Evolutionary conservation across 768 basidiomycete genomes (phyloP), one percentile per base, ranked within the genome.

Genomic region (Pluteus cervinus): DNA sequence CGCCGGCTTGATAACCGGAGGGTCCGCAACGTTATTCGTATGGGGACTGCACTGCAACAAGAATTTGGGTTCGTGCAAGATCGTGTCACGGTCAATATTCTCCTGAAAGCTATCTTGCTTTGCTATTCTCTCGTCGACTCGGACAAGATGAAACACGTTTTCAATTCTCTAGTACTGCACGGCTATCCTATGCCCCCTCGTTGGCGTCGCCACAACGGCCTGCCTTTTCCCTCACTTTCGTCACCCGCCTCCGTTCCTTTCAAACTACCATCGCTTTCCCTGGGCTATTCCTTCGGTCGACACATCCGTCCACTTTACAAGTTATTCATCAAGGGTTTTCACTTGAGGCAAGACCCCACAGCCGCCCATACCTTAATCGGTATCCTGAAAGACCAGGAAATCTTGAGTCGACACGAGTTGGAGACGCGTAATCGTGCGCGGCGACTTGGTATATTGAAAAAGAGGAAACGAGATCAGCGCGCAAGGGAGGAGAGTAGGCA

Each of bases 291-390:
- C 3, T 81, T 78, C 37, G 61, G 65, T 40, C 65, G 60, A 39
- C 81, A 86, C 51, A 66, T 76, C n/a, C 61, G 65, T 40, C 86
- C 86, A 28, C 50, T 88, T 56, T 81, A 80, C 55, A 80, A 69
- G 62, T 78, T 78, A 75, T 79, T 88, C 56, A 73, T 83, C 49
- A 76, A 71, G 48, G 77, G 75, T 10, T 70, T 87, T 44, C 69
- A 75, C 52, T 35, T 63, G 28, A 59, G 76, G 20, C 68, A 68
- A 15, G 85, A 89, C 52, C 43, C 51, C 5, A 54, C 53, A 8
- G 76, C 75, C 26, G 81, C 77, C 17, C 61, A 66, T 50, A 64
- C 44, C 29, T 67, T 83, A 15, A 47, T 79, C 16, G 72, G 66
- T 15, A 76, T 83, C 40, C 47, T 84, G 49, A 75, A 71, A 43